Evolutionary conservation across 139 green algal species (phyloP).

Genomic region (Chlorella sp.): DNA sequence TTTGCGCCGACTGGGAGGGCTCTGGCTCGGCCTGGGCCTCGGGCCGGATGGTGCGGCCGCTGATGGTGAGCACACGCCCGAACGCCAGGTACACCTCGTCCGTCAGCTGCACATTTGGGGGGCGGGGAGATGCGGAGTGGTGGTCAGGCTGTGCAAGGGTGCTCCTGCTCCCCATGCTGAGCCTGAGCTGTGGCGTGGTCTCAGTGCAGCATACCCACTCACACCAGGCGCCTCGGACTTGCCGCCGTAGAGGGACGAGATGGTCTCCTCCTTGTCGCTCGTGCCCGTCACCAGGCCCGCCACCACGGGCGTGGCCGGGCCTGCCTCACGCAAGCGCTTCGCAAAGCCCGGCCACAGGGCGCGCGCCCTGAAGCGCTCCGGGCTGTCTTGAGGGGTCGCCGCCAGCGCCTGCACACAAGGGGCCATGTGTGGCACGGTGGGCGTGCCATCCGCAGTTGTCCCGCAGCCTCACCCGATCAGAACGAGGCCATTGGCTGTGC

Average conservation of each 20-base stretch:
- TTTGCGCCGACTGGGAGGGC: constrained; percentile 3
- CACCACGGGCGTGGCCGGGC: constrained; percentile 18
- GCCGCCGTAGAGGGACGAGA: constrained; percentile 25
- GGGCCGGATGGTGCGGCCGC: constrained; percentile 28
- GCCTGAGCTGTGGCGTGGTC: no score
- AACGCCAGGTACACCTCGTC: constrained; percentile 26
- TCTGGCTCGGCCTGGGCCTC: constrained; percentile 21
- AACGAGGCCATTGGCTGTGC: neutral
- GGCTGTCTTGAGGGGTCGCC: constrained; percentile 8
- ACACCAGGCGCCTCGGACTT: constrained; percentile 8
- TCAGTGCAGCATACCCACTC: no score
- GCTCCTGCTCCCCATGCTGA: no score
- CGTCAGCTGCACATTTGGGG: constrained; percentile 5
- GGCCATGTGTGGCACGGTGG: neutral
- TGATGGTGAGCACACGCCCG: constrained; percentile 33
- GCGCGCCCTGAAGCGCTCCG: constrained; percentile 28
- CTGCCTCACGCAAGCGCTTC: constrained; percentile 17
- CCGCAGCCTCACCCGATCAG: neutral
- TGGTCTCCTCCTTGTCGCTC: constrained; percentile 21
- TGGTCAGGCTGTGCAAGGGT: no score
- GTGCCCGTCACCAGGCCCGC: constrained; percentile 3
- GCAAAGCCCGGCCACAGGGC: constrained; percentile 26
- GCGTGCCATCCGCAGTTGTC: neutral
- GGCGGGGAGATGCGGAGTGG: no score
- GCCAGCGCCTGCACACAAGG: constrained; percentile 24